Conservation (phyloP, 2,329 filamentous ascomycete genomes). For the Fusarium acutatum region DNA sequence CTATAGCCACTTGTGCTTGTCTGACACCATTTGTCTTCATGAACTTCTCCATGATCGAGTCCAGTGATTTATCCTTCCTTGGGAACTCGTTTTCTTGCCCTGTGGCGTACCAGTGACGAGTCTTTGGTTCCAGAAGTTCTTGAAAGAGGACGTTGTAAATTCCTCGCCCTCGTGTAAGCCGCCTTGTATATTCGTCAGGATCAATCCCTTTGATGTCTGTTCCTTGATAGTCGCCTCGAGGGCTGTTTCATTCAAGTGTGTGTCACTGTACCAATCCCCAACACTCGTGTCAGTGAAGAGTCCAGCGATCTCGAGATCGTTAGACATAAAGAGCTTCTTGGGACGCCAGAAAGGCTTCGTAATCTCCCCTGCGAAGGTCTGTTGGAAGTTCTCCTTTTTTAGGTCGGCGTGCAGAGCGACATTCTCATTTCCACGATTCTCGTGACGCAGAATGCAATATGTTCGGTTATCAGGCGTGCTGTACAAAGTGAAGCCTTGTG, state of each 20-base stretch:
- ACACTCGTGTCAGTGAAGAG: conserved; percentile 23
- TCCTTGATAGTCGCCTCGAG: background rate
- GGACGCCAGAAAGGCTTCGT: conserved; percentile 28
- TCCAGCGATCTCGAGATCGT: conserved; percentile 26
- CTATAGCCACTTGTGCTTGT: conserved; percentile 25
- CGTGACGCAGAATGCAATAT: conserved; percentile 28
- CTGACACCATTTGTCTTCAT: conserved; percentile 28
- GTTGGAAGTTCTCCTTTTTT: background rate
- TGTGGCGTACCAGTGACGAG: conserved; percentile 6
- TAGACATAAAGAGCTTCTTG: conserved; percentile 17
- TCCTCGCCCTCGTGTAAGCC: background rate
- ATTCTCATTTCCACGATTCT: conserved; percentile 29
- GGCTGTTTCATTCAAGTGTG: background rate
- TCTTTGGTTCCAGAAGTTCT: background rate
- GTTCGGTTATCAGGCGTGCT: conserved; percentile 6
- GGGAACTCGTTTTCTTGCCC: background rate
- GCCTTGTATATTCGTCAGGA: conserved; percentile 25
- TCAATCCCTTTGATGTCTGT: background rate
- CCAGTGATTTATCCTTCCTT: background rate
- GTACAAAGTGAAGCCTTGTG: conserved; percentile 25
- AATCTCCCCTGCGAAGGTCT: background rate
- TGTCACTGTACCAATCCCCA: conserved; percentile 11
- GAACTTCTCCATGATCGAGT: conserved; percentile 10
- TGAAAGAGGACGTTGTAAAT: conserved; percentile 25
- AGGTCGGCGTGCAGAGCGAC: background rate